Base-by-base conservation (phyloP, 2,329 filamentous ascomycete genomes). In the Ilyonectria robusta region DNA sequence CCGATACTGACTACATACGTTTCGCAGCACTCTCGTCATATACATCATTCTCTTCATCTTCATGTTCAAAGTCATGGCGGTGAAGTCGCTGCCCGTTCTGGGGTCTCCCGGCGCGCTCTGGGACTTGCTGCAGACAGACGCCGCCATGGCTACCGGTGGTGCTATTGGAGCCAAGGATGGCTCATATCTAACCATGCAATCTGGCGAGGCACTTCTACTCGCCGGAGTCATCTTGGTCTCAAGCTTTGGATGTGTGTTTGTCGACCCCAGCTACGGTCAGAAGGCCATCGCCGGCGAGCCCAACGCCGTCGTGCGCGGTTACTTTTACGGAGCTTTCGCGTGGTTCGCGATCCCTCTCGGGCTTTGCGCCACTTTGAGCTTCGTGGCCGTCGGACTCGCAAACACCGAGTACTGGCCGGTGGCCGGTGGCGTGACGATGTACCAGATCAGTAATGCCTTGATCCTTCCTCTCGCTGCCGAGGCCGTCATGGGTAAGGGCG, bases 341-440 rank as follows among this genome's bases (percentile, higher is more conserved):
- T 97, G 94, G 93, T 97, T 97, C 73, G 94, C 94, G 2, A 95
- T 97, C 61, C 94, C 94, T 0, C 97, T 93, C 92, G 85, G 97
- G 11, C 92, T 91, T 3, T 93, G 94, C 2, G 97, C 93, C 0
- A 96, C 94, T 1, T 92, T 97, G 89, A 94, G 94, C 7, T 26
- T 4, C 1, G 9, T 51, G 3, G 1, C 88, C n/a, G 11, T 37
- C 23, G 23, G 85, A 66, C 91, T 90, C 69, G 91, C 92, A 0
- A 82, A 84, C 8, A 46, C 42, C 42, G 42, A 46, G 23, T 13
- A 46, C 33, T 65, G 66, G 57, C 58, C 5, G 54, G 42, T 46
- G 42, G 42, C 42, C 42, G 42, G 42, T 19, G 42, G 42, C 42
- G 42, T 68, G 66, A 68, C 62, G 9, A 56, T 10, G 54, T 10